These are phyloP conservation scores for Allantophomopsis lycopodina DNA, from an alignment of 2,329 filamentous ascomycete species.

Conservation along the genomic window DNA sequence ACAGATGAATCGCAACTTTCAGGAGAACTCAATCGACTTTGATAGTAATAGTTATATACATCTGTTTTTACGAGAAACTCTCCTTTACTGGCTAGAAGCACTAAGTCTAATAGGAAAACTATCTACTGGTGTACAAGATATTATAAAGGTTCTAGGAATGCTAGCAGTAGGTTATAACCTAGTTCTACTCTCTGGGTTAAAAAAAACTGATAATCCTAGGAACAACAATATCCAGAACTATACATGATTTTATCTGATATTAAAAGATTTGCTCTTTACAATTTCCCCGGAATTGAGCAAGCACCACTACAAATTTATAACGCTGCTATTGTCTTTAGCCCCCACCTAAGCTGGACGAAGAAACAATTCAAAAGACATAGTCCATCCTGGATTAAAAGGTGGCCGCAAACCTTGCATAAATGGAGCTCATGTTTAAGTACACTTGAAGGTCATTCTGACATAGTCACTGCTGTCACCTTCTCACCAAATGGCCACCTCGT, in stretches of 20 bases:
- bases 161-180: too few relatives aligned
- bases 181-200: too few relatives aligned
- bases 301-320: constrained; percentile 13
- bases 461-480: constrained; percentile 2
- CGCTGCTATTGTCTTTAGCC: constrained; percentile 12
- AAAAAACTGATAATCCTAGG: too few relatives aligned
- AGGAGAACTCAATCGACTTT: too few relatives aligned
- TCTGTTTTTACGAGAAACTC: too few relatives aligned
- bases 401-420: constrained; percentile 4
- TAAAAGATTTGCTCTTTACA: constrained; percentile 11
- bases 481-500: constrained; percentile 2
- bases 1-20: too few relatives aligned
- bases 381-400: constrained; percentile 6
- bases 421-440: constrained; percentile 10
- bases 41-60: too few relatives aligned
- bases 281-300: constrained; percentile 9
- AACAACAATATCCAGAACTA: too few relatives aligned
- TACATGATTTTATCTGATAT: constrained; percentile 1
- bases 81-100: too few relatives aligned
- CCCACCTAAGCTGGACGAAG: constrained; percentile 5
- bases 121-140: too few relatives aligned
- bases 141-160: too few relatives aligned
- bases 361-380: constrained; percentile 6
- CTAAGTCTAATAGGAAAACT: too few relatives aligned
- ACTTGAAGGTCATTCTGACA: constrained; percentile 7